Conservation (phyloP, 208 protist species). For the Porcisia deanei region DNA sequence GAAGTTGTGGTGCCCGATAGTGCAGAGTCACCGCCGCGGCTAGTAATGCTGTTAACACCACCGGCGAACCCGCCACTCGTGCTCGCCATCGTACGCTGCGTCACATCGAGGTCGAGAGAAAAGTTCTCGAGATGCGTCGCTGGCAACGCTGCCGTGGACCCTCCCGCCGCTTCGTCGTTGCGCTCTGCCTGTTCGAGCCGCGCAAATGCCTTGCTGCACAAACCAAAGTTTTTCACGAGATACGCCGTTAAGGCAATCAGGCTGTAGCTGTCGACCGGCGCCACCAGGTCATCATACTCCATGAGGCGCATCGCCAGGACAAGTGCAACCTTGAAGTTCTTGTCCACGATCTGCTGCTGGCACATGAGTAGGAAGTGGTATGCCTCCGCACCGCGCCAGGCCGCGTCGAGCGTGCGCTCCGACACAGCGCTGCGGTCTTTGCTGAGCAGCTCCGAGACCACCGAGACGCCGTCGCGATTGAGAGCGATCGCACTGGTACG, state of each 20-base stretch:
- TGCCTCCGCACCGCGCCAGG: slow-evolving; percentile 95
- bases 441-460: slow-evolving; percentile 75
- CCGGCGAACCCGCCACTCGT: slow-evolving; percentile 24
- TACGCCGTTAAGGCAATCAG: slow-evolving; percentile 95
- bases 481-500: slow-evolving; percentile 71
- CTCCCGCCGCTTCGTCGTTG: slow-evolving; percentile 50
- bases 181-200: slow-evolving; percentile 92
- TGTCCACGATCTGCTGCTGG: slow-evolving; percentile 83
- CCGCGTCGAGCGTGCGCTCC: slow-evolving; percentile 82
- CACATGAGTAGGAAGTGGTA: slow-evolving; percentile 96
- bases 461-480: slow-evolving; percentile 57
- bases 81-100: slow-evolving; percentile 57
- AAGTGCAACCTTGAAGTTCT: slow-evolving; percentile 73
- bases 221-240: slow-evolving; percentile 88
- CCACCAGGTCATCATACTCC: slow-evolving; percentile 95
- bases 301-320: slow-evolving; percentile 90
- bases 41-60: slow-evolving; percentile 13
- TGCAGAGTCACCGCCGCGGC: slow-evolving; percentile 33
- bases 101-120: slow-evolving; percentile 81
- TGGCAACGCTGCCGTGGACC: slow-evolving; percentile 21
- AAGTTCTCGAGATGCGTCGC: slow-evolving; percentile 64
- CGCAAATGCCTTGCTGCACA: slow-evolving; percentile 96
- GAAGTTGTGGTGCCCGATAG: slow-evolving; percentile 78
- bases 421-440: slow-evolving; percentile 70
- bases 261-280: slow-evolving; percentile 89